Evolutionary conservation across 441 rosid genomes (phyloP).

Genomic region (Brassica hybrid): DNA sequence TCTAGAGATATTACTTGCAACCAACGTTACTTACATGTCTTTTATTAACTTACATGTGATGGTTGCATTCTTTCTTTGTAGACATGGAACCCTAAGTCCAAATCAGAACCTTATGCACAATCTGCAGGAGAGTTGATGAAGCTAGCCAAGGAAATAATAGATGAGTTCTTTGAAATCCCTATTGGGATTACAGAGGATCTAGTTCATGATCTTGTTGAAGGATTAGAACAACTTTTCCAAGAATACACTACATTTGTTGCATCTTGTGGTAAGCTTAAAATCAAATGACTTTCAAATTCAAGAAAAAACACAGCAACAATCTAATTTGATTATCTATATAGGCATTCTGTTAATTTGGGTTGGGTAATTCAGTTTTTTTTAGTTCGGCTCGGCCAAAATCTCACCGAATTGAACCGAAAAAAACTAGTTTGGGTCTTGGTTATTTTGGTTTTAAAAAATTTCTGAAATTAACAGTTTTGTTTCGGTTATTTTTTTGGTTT

Average conservation of each 20-base stretch:
- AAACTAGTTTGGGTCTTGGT: no score
- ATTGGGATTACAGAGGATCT: slow-evolving; percentile 75
- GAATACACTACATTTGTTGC: slow-evolving; percentile 76
- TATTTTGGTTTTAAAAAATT: no score
- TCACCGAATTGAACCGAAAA: neutral
- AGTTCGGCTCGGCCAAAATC: neutral
- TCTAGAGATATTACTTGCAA: slow-evolving; percentile 7
- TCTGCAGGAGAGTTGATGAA: slow-evolving; percentile 74
- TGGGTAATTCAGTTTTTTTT: neutral
- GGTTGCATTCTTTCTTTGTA: slow-evolving; percentile 31
- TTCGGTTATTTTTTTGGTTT: no score
- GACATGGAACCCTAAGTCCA: slow-evolving; percentile 96
- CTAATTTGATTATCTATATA: neutral
- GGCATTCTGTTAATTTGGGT: neutral
- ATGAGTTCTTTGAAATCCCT: slow-evolving; percentile 80
- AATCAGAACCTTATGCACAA: slow-evolving; percentile 81
- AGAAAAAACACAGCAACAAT: neutral
- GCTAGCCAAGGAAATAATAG: slow-evolving; percentile 61
- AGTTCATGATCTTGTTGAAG: slow-evolving; percentile 71
- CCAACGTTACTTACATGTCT: neutral
- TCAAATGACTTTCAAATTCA: neutral
- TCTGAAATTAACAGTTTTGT: no score
- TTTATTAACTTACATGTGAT: neutral
- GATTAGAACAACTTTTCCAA: slow-evolving; percentile 67
- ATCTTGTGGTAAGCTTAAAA: slow-evolving; percentile 65